These are phyloP conservation scores for Vaccinium myrtillus DNA, from an alignment of 148 eudicot genomes.

Conservation along the genomic window DNA sequence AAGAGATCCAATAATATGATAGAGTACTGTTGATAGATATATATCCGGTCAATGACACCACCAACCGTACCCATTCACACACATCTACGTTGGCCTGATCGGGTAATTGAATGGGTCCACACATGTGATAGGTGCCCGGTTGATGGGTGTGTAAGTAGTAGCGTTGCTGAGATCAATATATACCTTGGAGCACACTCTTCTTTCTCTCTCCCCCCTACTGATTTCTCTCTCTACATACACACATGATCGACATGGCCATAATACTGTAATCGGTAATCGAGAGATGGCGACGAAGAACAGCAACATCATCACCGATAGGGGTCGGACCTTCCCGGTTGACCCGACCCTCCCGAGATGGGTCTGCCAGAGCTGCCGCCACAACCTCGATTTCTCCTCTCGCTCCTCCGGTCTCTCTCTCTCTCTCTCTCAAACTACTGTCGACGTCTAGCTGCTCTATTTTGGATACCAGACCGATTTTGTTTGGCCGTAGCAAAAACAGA, in stretches of 20 bases:
- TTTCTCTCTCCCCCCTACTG: not conserved
- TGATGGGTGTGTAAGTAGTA: no score
- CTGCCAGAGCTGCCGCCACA: constrained; percentile 85
- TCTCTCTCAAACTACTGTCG: not conserved
- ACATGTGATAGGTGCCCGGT: no score
- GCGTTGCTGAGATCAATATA: no score
- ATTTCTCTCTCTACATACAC: no score
- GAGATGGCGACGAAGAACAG: constrained; percentile 21
- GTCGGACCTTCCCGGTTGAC: constrained; percentile 58
- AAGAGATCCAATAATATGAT: no score
- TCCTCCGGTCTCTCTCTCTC: constrained; percentile 52
- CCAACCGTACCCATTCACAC: no score
- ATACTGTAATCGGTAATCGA: not conserved
- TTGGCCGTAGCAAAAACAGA: no score
- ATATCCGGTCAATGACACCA: no score
- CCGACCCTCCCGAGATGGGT: constrained; percentile 72
- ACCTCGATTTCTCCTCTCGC: constrained; percentile 41
- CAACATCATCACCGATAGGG: constrained; percentile 26
- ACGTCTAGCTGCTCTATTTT: not conserved
- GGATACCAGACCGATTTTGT: not conserved
- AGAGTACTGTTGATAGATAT: no score
- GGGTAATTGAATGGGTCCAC: no score
- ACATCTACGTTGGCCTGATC: no score
- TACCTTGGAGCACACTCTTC: not conserved
- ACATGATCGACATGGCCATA: not conserved